phyloP scores from a whole-genome alignment of 768 basidiomycete genomes.

The Russula foetens region DNA sequence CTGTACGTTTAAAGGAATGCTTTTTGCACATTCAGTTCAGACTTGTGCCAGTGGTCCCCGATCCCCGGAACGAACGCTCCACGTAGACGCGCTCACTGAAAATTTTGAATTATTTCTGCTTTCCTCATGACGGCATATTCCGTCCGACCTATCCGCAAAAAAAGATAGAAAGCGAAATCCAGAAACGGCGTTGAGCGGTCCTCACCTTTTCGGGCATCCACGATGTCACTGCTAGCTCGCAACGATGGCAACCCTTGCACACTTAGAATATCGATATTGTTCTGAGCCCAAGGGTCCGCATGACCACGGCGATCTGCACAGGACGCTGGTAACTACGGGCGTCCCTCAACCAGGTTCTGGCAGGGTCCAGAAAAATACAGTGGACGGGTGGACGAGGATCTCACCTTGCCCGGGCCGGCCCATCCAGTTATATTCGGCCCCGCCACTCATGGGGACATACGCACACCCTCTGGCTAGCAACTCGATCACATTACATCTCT shows the following conservation, averaged over 20 bases:
- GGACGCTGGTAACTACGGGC: conserved; percentile 53
- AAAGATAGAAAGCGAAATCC: background rate
- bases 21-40: conserved; percentile 22
- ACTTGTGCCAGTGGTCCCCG: no score
- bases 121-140: conserved; percentile 62
- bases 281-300: conserved; percentile 67
- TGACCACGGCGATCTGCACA: conserved; percentile 40
- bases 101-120: conserved; percentile 35
- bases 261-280: conserved; percentile 53
- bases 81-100: conserved; percentile 39
- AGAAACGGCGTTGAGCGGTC: background rate
- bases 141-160: conserved; percentile 53
- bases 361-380: conserved; percentile 79
- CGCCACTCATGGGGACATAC: background rate
- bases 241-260: conserved; percentile 75
- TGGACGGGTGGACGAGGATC: conserved; percentile 66
- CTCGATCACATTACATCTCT: no score
- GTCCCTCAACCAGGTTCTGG: conserved; percentile 78
- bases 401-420: conserved; percentile 42
- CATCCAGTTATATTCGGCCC: no score
- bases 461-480: no score
- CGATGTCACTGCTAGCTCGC: conserved; percentile 14
- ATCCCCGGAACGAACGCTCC: no score
- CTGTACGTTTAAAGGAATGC: conserved; percentile 50
- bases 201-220: conserved; percentile 36